Conservation (phyloP, 2,329 filamentous ascomycete species). For the Ramichloridium luteum region DNA sequence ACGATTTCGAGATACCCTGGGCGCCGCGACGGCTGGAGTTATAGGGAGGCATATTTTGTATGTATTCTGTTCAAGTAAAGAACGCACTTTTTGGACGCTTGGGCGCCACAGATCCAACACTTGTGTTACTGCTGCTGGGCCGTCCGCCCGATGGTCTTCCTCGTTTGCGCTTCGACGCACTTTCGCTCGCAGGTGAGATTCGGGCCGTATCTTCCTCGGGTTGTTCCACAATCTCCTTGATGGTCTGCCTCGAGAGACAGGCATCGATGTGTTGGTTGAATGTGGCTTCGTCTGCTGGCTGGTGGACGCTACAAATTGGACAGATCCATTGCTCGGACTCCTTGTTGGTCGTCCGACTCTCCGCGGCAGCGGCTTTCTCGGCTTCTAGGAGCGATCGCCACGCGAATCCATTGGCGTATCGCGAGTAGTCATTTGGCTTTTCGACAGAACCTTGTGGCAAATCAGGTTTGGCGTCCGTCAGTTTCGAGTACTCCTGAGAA, state of each 20-base stretch:
- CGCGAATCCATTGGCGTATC: conserved; percentile 23
- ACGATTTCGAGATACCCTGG: too few species aligned
- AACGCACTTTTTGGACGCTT: too few species aligned
- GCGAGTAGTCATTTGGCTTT: conserved; percentile 14
- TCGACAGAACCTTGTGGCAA: conserved; percentile 4
- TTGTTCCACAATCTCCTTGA: conserved; percentile 76
- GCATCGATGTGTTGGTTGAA: conserved; percentile 92
- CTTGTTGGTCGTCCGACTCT: conserved; percentile 19
- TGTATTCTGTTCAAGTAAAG: too few species aligned
- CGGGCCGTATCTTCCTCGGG: too few species aligned
- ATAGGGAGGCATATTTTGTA: too few species aligned
- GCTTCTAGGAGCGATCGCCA: conserved; percentile 24
- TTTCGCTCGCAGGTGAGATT: too few species aligned
- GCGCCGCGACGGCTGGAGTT: too few species aligned
- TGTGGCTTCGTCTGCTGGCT: conserved; percentile 56
- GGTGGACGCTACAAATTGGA: conserved; percentile 71
- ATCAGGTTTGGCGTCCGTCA: conserved; percentile 11
- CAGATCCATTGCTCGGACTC: conserved; percentile 58
- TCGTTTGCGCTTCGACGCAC: too few species aligned
- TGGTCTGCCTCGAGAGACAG: conserved; percentile 75
- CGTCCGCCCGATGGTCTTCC: too few species aligned
- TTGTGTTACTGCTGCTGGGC: too few species aligned
- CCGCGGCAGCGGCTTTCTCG: conserved; percentile 10
- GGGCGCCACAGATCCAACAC: too few species aligned
- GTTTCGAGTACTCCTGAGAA: conserved; percentile 44